Evolutionary conservation across 306 rosid species (phyloP).

Genomic region (Begonia peltatifolia): DNA sequence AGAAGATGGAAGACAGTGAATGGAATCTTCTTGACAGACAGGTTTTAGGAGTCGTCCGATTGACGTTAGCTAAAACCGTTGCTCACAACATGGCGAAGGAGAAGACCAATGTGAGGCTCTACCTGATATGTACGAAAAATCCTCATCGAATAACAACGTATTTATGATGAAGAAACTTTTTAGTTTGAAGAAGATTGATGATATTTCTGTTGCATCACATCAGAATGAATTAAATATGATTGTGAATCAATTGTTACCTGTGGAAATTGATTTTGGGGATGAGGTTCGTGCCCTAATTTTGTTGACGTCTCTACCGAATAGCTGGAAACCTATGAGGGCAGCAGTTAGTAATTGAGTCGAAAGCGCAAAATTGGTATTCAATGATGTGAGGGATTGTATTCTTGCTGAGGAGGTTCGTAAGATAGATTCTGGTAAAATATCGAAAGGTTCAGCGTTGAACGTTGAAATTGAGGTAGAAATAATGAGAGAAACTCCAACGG

Average conservation of each 20-base stretch:
- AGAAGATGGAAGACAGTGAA: not conserved
- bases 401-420: not conserved
- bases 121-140: not conserved
- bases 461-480: not conserved
- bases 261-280: not conserved
- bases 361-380: not conserved
- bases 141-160: not conserved
- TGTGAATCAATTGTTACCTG: not conserved
- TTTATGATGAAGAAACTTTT: not conserved
- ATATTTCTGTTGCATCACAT: not conserved
- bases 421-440: not conserved
- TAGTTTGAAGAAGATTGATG: not conserved
- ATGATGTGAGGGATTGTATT: not conserved
- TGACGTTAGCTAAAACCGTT: not conserved
- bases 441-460: not conserved
- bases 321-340: not conserved
- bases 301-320: not conserved
- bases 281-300: not conserved
- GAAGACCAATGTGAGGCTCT: not conserved
- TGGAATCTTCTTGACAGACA: not conserved
- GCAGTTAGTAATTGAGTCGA: not conserved
- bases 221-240: not conserved
- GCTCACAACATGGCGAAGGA: not conserved
- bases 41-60: not conserved
- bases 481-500: not conserved